A percentile compares a stretch with the other conserved stretches of the same genome.
Evolutionary conservation across 1,284 basidiomycete species (phyloP).

Genomic region (Porodaedalea pini): DNA sequence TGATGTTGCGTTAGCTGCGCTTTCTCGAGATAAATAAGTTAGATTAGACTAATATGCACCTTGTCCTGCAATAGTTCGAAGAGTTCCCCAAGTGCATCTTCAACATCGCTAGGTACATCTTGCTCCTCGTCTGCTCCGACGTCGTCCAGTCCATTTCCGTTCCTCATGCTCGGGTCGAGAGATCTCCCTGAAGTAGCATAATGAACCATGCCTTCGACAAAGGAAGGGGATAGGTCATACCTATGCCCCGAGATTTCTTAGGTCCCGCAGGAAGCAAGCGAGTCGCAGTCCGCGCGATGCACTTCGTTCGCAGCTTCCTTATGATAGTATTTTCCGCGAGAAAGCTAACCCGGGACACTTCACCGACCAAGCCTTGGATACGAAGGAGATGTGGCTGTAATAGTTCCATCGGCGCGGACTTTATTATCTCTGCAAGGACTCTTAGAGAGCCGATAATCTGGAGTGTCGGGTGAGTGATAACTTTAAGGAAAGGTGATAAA

Average conservation of each 20-base stretch:
- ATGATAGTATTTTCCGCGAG: slow-evolving; percentile 58
- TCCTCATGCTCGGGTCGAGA: background rate
- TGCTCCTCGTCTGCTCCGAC: slow-evolving; percentile 34
- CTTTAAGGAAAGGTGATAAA: background rate
- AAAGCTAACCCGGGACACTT: slow-evolving; percentile 37
- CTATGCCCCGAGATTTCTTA: slow-evolving; percentile 19
- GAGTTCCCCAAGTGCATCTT: slow-evolving; percentile 71
- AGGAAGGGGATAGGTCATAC: slow-evolving; percentile 35
- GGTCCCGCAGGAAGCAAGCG: slow-evolving; percentile 54
- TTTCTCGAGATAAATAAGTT: background rate
- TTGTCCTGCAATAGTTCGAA: slow-evolving; percentile 80
- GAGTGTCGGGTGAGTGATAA: background rate
- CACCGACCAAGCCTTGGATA: slow-evolving; percentile 43
- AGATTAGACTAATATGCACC: slow-evolving; percentile 39
- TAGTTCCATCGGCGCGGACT: slow-evolving; percentile 58
- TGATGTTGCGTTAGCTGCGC: background rate
- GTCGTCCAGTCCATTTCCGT: background rate
- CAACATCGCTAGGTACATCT: slow-evolving; percentile 80
- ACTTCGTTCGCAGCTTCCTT: slow-evolving; percentile 64
- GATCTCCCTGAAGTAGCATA: slow-evolving; percentile 16
- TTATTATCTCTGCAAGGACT: slow-evolving; percentile 70
- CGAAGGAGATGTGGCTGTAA: slow-evolving; percentile 41
- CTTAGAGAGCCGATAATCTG: slow-evolving; percentile 72
- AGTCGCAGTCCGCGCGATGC: slow-evolving; percentile 59
- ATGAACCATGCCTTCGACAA: slow-evolving; percentile 32